These are phyloP conservation scores for Discostella stelligera DNA, from an alignment of 352 stramenopile genomes.

Conservation along the genomic window DNA sequence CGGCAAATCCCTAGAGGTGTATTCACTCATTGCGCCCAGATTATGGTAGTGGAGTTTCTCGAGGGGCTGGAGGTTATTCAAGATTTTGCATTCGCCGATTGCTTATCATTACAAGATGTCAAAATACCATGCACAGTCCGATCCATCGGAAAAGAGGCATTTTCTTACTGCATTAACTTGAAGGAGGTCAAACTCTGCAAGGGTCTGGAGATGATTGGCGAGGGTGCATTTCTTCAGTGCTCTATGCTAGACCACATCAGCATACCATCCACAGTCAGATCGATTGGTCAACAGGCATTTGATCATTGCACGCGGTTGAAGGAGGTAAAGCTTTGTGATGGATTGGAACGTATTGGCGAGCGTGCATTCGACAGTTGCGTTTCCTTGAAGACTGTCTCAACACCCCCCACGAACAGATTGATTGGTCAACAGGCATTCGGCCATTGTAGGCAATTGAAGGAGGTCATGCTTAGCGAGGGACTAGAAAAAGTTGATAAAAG, in stretches of 20 bases:
- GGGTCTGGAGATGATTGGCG: background rate
- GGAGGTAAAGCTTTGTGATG: too few relatives aligned
- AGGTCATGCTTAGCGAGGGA: background rate
- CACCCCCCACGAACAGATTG: too few relatives aligned
- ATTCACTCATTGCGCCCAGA: background rate
- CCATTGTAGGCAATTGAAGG: too few relatives aligned
- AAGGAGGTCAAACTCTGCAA: too few relatives aligned
- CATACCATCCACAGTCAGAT: too few relatives aligned
- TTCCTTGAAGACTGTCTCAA: background rate
- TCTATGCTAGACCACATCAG: background rate
- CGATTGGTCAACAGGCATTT: background rate
- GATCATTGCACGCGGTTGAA: background rate
- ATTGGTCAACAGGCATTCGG: too few relatives aligned
- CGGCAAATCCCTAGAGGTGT: background rate
- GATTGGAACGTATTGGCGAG: background rate
- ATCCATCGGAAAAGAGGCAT: background rate
- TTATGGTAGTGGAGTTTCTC: background rate
- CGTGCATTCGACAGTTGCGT: background rate
- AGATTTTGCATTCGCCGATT: background rate
- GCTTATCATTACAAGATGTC: background rate
- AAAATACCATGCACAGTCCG: background rate
- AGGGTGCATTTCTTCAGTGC: background rate
- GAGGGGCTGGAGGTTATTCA: background rate
- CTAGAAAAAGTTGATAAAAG: background rate
- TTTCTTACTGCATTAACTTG: background rate